Evolutionary conservation across 371 early-diverging fungal species (phyloP).

Genomic region (Mucor ambiguus): DNA sequence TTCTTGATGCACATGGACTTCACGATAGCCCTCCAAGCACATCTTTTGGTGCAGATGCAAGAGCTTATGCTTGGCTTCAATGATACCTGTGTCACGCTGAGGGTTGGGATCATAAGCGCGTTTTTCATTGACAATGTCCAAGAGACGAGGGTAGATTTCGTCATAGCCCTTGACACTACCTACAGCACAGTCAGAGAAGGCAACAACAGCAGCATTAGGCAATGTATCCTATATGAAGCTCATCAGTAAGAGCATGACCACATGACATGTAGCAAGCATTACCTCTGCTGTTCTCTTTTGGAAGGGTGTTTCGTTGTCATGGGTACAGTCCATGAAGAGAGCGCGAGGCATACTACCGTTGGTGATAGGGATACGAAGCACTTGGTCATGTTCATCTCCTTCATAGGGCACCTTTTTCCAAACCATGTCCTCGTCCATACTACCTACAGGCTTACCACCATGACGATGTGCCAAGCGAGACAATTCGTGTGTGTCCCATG

Average conservation of each 20-base stretch:
- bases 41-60: slow-evolving; percentile 79
- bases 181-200: slow-evolving; percentile 87
- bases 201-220: slow-evolving; percentile 89
- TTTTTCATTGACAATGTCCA: slow-evolving; percentile 88
- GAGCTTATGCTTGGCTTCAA: slow-evolving; percentile 73
- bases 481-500: slow-evolving; percentile 92
- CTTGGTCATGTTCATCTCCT: slow-evolving; percentile 42
- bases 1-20: slow-evolving; percentile 95
- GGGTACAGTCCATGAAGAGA: slow-evolving; percentile 97
- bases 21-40: slow-evolving; percentile 81
- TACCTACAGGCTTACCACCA: slow-evolving; percentile 88
- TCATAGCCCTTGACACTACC: slow-evolving; percentile 98
- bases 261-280: neutral
- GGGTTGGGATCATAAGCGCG: slow-evolving; percentile 70
- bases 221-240: slow-evolving; percentile 68
- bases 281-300: slow-evolving; percentile 79
- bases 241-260: neutral
- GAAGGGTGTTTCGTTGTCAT: slow-evolving; percentile 95
- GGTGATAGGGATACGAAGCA: slow-evolving; percentile 37
- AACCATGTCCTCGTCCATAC: slow-evolving; percentile 64
- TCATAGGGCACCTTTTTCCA: slow-evolving; percentile 50
- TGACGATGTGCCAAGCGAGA: slow-evolving; percentile 86
- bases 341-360: slow-evolving; percentile 78
- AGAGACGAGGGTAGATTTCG: slow-evolving; percentile 82
- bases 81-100: slow-evolving; percentile 59